Evolutionary conservation across 345 rosid species (phyloP), one percentile per base, ranked within the genome.

Genomic region (Nephelium lappaceum): DNA sequence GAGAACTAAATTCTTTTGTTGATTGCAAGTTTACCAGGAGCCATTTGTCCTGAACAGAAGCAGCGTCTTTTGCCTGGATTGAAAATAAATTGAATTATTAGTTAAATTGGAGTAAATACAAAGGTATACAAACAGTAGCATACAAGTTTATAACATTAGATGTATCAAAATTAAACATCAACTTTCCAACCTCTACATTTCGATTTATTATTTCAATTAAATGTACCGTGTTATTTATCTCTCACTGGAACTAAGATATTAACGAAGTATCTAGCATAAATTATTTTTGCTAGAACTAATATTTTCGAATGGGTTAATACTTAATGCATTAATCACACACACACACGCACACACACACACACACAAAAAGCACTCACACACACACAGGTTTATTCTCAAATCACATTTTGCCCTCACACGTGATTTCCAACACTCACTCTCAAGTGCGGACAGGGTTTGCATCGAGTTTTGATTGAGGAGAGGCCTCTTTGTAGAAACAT

Each of bases 21-120:
- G 98, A 94, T 81, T 97, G 99, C 87, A 97, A 84, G 86, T 97
- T 97, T 78, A 94, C 91, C 23, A 97, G 86, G 39, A 97, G 98
- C 98, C 99, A 97, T 85, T 97, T 94, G 83, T 88, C 94, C 83
- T 94, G 91, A 76, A 87, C 76, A 75, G 94, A 86, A 72, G 98
- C 96, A 72, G 86, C 87, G 65, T 77, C 81, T 84, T 97, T 97
- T 64, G 97, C 99, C 98, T 96, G 83, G 67, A 86, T 43, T 77
- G 23, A 55, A 71, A 72, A 42, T 21, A 61, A 71, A 41, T 60
- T 71, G 4, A 77, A 36, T 43, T 43, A 74, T 14, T 38, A 58
- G 81, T 74, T 36, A 67, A 65, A 45, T 19, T 36, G 55, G 61
- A 25, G 72, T 51, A n/a, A 70, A 82, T 67, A 70, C 68, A 43